Percentiles rank a stretch among this genome's conserved stretches.
Evolutionary conservation across 805 yeast species (phyloP).

Genomic region (Myxozyma kluyveri): DNA sequence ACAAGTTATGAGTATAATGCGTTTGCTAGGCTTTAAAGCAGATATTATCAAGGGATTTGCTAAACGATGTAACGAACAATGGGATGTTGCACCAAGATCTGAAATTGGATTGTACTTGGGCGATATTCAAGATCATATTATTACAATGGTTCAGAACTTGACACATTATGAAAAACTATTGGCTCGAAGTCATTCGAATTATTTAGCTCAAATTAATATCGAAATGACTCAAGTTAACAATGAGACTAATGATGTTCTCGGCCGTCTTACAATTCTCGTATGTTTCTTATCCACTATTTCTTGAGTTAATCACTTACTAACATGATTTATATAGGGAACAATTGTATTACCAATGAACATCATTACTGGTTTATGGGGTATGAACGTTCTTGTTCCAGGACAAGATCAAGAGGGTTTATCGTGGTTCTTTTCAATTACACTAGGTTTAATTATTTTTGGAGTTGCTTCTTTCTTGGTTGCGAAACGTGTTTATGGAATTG

Average conservation of each 20-base stretch:
- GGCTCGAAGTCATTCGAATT: constrained; percentile 94
- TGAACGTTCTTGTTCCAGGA: constrained; percentile 97
- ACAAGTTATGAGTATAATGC: constrained; percentile 82
- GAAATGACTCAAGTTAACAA: constrained; percentile 97
- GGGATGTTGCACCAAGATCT: constrained; percentile 72
- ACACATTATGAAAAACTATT: constrained; percentile 92
- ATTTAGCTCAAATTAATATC: constrained; percentile 92
- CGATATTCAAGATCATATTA: constrained; percentile 95
- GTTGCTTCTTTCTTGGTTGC: constrained; percentile 14
- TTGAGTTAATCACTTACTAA: background rate
- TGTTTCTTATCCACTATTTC: background rate
- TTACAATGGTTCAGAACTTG: constrained; percentile 93
- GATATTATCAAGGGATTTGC: constrained; percentile 97
- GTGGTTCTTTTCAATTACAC: constrained; percentile 53
- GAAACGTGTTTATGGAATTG: constrained; percentile 21
- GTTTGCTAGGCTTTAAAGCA: constrained; percentile 87
- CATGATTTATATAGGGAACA: constrained; percentile 60
- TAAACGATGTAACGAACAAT: constrained; percentile 81
- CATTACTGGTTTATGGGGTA: constrained; percentile 97
- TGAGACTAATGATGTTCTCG: constrained; percentile 93
- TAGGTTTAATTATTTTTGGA: constrained; percentile 25
- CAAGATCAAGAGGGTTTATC: constrained; percentile 58
- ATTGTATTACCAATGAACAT: constrained; percentile 93
- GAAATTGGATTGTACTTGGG: constrained; percentile 95
- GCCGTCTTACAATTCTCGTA: constrained; percentile 66